Conservation (phyloP, 1,284 basidiomycete genomes). For the Apiotrichum veenhuisii region DNA sequence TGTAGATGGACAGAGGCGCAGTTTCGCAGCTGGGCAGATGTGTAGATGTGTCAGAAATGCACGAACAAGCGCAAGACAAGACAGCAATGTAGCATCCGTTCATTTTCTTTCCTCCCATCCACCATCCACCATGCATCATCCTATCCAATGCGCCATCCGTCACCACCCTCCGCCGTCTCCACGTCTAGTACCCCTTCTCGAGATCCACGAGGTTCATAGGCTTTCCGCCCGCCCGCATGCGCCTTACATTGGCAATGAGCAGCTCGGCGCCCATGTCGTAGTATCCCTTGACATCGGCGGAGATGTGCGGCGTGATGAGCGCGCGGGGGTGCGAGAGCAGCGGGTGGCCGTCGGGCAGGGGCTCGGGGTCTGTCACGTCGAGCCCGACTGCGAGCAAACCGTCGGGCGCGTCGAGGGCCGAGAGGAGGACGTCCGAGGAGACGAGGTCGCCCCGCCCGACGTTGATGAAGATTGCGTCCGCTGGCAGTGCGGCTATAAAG, state of each 20-base stretch:
- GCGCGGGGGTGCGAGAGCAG: slow-evolving; percentile 42
- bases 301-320: slow-evolving; percentile 45
- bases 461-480: slow-evolving; percentile 46
- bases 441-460: slow-evolving; percentile 48
- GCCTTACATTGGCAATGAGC: slow-evolving; percentile 47
- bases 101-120: too few relatives aligned
- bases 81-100: too few relatives aligned
- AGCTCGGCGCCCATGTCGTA: slow-evolving; percentile 42
- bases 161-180: too few relatives aligned
- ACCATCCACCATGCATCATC: too few relatives aligned
- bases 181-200: slow-evolving; percentile 45
- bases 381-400: slow-evolving; percentile 39
- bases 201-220: slow-evolving; percentile 42
- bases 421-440: slow-evolving; percentile 16
- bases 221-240: slow-evolving; percentile 33
- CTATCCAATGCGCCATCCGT: too few relatives aligned
- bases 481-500: slow-evolving; percentile 30
- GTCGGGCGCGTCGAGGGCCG: slow-evolving; percentile 9
- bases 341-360: slow-evolving; percentile 41
- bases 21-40: too few relatives aligned
- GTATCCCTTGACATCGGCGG: slow-evolving; percentile 38
- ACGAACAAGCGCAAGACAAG: too few relatives aligned
- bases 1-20: too few relatives aligned
- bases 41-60: too few relatives aligned
- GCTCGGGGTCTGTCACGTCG: slow-evolving; percentile 51